Base-by-base conservation (phyloP, 2,329 filamentous ascomycete species). In the Grosmannia penicillata region DNA sequence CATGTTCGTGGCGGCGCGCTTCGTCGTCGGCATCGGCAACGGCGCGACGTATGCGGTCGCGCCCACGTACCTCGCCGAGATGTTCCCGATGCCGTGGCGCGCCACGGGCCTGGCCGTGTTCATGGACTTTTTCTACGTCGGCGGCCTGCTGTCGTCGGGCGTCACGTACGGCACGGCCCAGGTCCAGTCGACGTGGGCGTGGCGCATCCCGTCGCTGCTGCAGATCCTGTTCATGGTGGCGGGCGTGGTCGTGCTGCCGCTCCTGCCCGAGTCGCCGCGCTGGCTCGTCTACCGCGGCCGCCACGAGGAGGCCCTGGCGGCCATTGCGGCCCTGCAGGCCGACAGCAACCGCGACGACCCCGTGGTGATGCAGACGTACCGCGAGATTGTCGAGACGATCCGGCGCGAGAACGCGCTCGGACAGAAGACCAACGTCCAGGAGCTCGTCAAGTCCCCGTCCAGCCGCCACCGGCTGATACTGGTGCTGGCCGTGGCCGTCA, bases 1-100 rank as follows among this genome's bases (percentile, higher is more conserved):
- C 8, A 76, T 75, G 71, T 78, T 74, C 46, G 67, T 76, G 42
- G 54, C 73, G 17, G 62, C 71, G 14, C 68, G 72, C 40, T 62
- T 73, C 41, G 55, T 77, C 17, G 62, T 77, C 15, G 73, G 73
- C 14, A 65, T 70, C 21, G 72, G 72, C 17, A 70, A 75, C 36
- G 72, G 71, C 13, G 68, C 75, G 30, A 49, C 75, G 35, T 75
- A 73, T 45, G 63, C 69, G 2, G 74, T 75, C 43, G 63, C 70
- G 1, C 71, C 72, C 1, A 70, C 74, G 3, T 76, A 69, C 66
- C 68, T 68, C 1, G 72, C 70, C 0, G 72, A 76, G 52, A 22
- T 23, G 21, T n/a, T 23, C 6, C 23, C 30, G 3, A 13, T 33
- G 24, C 8, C 10, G 8, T 30, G 19, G 13, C 37, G 37, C 10